Base-by-base conservation (phyloP, 2,329 filamentous ascomycete species). In the Curvularia eragrostidis region DNA sequence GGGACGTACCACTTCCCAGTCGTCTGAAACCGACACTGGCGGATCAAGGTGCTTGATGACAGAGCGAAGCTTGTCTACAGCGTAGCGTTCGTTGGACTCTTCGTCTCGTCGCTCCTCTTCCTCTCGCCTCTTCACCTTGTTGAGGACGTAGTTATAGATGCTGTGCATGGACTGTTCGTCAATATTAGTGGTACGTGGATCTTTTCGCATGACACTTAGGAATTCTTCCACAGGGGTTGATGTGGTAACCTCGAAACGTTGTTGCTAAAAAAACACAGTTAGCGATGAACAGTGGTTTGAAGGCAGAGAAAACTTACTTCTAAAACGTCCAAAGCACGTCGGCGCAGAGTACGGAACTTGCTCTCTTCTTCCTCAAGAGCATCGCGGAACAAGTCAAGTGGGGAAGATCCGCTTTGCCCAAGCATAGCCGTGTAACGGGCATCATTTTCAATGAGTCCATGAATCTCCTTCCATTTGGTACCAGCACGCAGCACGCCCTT, bases 341-440 rank as follows among this genome's bases (percentile, higher is more conserved):
- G 96, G 60, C 91, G 85, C 48, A 89, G 89, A 48, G 87, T 88
- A 60, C 93, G 89, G 47, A 97, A 82, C n/a, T 89, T 88, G 56
- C 91, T 87, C 72, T 99, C 94, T 76, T 98, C 93, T 75, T 97
- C 93, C 75, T 98, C 95, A 24, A 98, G 84, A 47, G 93, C 82
- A 75, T 99, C 95, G 92, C 94, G 97, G 80, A 99, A 98, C 6
- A 99, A 82, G 70, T 98, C 93, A 64, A 97, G 84, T 13, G 95
- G 91, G 4, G 87, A 90, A 4, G 93, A 97, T 54, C 94, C 93
- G 57, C 85, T 79, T 73, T 96, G 91, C 50, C 93, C 93, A 58
- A 93, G 85, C 83, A 97, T 92, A 63, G 87, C 88, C 67, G 83
- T 84, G 77, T 97, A 98, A 65, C 93, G 91, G 47, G 89, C 85